Evolutionary conservation across 139 green algal species (phyloP).

Genomic region (Pleodorina starrii): DNA sequence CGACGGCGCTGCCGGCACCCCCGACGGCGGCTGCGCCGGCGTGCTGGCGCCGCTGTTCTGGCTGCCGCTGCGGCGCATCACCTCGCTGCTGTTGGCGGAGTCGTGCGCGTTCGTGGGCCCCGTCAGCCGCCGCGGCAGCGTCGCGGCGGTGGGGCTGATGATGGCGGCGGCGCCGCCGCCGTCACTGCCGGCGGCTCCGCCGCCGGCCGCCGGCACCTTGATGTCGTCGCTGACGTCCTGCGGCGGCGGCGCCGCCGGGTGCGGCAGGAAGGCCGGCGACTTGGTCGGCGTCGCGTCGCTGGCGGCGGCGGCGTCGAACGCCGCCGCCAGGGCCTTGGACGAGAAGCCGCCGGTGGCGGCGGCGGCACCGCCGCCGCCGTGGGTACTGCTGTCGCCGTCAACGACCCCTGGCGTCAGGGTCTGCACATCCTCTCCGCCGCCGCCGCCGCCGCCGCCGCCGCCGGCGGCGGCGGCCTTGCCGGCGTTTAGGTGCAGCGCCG

Average conservation of each 20-base stretch:
- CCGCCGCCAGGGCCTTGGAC: slow-evolving; percentile 8
- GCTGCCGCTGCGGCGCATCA: slow-evolving; percentile 33
- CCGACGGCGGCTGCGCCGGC: background rate
- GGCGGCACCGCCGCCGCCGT: background rate
- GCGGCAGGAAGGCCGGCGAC: slow-evolving; percentile 39
- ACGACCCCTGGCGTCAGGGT: background rate
- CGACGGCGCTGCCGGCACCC: background rate
- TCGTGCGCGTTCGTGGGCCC: background rate
- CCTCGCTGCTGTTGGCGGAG: slow-evolving; percentile 11
- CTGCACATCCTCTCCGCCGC: slow-evolving; percentile 10
- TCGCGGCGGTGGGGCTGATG: background rate
- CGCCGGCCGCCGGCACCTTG: no score
- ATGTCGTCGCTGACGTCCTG: background rate
- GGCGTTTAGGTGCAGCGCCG: background rate
- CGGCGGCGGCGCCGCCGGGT: background rate
- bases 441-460: no score
- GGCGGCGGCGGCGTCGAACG: background rate
- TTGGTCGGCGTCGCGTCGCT: background rate
- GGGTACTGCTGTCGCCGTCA: background rate
- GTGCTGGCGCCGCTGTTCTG: background rate
- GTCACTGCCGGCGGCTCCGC: no score
- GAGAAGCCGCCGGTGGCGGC: background rate
- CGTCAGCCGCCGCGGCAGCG: background rate
- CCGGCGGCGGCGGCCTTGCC: background rate
- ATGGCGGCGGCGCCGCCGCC: background rate